Evolutionary conservation across 768 basidiomycete species (phyloP).

Genomic region (Cyclocybe cylindracea): DNA sequence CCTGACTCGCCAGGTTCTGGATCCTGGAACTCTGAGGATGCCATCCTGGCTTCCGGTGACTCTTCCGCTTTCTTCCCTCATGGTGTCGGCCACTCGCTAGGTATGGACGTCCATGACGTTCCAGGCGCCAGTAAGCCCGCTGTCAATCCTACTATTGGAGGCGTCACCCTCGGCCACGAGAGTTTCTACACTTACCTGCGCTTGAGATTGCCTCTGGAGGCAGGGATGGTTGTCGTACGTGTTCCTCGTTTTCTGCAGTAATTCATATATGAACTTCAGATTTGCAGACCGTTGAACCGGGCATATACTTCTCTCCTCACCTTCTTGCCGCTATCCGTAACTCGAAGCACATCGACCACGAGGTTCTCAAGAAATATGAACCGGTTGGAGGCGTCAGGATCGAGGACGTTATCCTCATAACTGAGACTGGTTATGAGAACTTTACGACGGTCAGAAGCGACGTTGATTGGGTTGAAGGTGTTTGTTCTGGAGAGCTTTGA

Average conservation of each 20-base stretch:
- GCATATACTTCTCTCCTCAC: conserved; percentile 83
- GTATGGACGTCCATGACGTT: conserved; percentile 94
- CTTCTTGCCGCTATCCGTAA: conserved; percentile 65
- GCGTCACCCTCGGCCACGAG: conserved; percentile 45
- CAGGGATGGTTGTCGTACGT: conserved; percentile 86
- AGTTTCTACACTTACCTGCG: conserved; percentile 82
- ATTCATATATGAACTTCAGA: background rate
- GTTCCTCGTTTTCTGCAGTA: conserved; percentile 3
- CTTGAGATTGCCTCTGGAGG: conserved; percentile 69
- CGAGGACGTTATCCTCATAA: conserved; percentile 89
- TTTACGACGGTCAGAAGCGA: conserved; percentile 85
- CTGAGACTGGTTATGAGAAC: conserved; percentile 73
- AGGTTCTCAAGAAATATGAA: conserved; percentile 70
- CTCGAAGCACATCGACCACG: conserved; percentile 69
- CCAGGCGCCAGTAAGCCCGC: conserved; percentile 79
- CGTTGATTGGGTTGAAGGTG: conserved; percentile 76
- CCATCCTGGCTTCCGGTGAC: conserved; percentile 75
- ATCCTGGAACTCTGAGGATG: conserved; percentile 62
- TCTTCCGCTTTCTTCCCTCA: conserved; percentile 93
- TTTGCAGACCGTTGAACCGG: conserved; percentile 85
- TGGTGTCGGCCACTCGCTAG: conserved; percentile 88
- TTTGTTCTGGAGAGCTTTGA: conserved; percentile 69
- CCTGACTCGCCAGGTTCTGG: conserved; percentile 48
- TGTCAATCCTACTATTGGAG: conserved; percentile 50
- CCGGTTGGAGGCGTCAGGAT: conserved; percentile 90